Base-by-base conservation (phyloP, 495 filamentous ascomycete genomes). In the Aspergillus biplanus region DNA sequence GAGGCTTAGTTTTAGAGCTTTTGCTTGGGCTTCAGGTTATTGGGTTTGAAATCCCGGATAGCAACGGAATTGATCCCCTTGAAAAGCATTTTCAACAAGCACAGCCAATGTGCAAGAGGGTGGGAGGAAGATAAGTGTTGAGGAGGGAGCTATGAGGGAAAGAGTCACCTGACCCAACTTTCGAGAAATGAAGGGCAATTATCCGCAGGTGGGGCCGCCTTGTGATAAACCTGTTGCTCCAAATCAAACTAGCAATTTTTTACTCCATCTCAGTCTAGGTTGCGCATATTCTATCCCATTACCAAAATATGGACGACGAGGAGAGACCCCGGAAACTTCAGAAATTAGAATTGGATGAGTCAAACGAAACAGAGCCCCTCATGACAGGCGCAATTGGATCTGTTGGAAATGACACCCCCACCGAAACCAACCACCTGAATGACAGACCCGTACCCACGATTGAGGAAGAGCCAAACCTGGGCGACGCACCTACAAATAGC, bases 281-380 rank as follows among this genome's bases (percentile, higher is more conserved):
- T 13, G 33, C 33, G 8, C 64, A 35, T 35, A 44, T 56, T 56
- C 21, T 44, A 12, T 49, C 63, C 13, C 57, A 58, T 39, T 48
- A 31, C 44, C 58, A 7, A 35, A 48, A 67, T 18, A 87, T 87
- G 85, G 82, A 83, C 9, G 77, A 74, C 33, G 82, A 84, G 54
- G 84, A 85, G 48, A 72, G 82, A 44, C 83, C 84, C 3, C 70
- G 73, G 34, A 87, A 87, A 63, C 66, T 83, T 12, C 67, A 73
- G 15, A 87, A 86, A 70, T 69, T 83, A 8, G 76, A 68, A 7
- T 65, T 80, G 60, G 69, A 73, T 16, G 66, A 72, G 18, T 55
- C 56, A 0, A 53, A 71, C 2, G 62, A 70, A 33, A 48, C 68
- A 8, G 72, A 61, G 33, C 71, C 74, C 13, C 63, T 71, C 49